Conservation (phyloP, 805 yeast genomes). For the Lipomyces kockii region DNA sequence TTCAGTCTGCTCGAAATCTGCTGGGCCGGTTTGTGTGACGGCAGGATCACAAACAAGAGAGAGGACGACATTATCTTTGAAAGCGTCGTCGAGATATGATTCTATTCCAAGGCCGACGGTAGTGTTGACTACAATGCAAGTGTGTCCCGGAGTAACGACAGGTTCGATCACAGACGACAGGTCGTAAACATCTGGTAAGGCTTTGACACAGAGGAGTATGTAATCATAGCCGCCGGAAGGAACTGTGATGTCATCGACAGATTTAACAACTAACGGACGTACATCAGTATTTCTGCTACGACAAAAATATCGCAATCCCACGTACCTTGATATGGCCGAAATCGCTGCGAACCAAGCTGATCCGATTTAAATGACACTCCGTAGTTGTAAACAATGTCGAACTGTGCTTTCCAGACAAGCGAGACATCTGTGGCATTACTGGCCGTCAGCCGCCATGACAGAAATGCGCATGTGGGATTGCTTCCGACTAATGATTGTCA, state of each 20-base stretch:
- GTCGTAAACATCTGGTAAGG: slow-evolving; percentile 64
- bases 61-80: slow-evolving; percentile 56
- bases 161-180: slow-evolving; percentile 58
- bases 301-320: background rate
- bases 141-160: slow-evolving; percentile 53
- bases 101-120: slow-evolving; percentile 64
- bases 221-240: slow-evolving; percentile 54
- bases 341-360: slow-evolving; percentile 27
- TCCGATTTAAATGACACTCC: slow-evolving; percentile 35
- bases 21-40: slow-evolving; percentile 34
- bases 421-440: slow-evolving; percentile 35
- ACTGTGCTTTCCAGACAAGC: slow-evolving; percentile 36
- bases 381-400: slow-evolving; percentile 34
- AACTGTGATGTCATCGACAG: slow-evolving; percentile 37
- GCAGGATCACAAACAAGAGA: slow-evolving; percentile 60
- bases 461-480: slow-evolving; percentile 37
- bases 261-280: slow-evolving; percentile 38
- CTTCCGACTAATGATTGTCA: slow-evolving; percentile 33
- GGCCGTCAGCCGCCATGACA: slow-evolving; percentile 37
- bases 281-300: background rate
- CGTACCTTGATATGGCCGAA: slow-evolving; percentile 26
- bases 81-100: slow-evolving; percentile 56
- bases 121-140: slow-evolving; percentile 57
- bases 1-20: slow-evolving; percentile 35
- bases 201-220: slow-evolving; percentile 65